These are phyloP conservation scores for Epichloe typhina DNA, from an alignment of 2,329 filamentous ascomycete genomes.

Conservation along the genomic window DNA sequence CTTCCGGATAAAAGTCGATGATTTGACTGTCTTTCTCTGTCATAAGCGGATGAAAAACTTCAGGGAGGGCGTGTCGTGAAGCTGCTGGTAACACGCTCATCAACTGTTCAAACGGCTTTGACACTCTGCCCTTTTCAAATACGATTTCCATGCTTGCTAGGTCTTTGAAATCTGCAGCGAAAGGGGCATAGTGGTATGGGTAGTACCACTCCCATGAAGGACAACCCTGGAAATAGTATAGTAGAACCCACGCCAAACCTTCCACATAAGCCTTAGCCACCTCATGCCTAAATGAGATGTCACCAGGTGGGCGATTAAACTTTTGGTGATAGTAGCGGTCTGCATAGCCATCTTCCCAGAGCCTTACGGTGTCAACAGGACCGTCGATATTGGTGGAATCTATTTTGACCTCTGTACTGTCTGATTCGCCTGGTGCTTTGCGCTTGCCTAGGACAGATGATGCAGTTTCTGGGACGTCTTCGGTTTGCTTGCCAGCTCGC, in stretches of 20 bases:
- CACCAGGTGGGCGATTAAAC: slow-evolving; percentile 69
- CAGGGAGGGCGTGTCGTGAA: slow-evolving; percentile 80
- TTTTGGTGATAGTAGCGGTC: slow-evolving; percentile 97
- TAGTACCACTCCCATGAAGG: slow-evolving; percentile 99
- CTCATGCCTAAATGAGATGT: slow-evolving; percentile 75
- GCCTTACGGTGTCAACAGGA: slow-evolving; percentile 65
- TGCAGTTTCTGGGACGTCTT: slow-evolving; percentile 17
- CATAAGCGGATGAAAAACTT: slow-evolving; percentile 85
- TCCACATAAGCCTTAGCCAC: slow-evolving; percentile 89
- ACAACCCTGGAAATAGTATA: slow-evolving; percentile 97
- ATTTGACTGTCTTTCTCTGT: slow-evolving; percentile 77
- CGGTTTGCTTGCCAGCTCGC: slow-evolving; percentile 27
- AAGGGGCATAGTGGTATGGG: slow-evolving; percentile 95
- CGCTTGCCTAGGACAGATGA: slow-evolving; percentile 55
- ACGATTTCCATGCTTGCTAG: slow-evolving; percentile 64
- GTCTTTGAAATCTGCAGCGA: slow-evolving; percentile 86
- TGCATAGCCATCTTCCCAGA: slow-evolving; percentile 93
- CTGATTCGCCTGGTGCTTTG: slow-evolving; percentile 41
- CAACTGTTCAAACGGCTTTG: slow-evolving; percentile 87
- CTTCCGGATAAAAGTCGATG: slow-evolving; percentile 92
- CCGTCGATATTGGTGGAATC: slow-evolving; percentile 28
- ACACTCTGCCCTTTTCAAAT: slow-evolving; percentile 76
- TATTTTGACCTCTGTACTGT: not conserved
- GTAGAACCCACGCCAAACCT: slow-evolving; percentile 85
- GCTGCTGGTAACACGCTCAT: slow-evolving; percentile 96